phyloP scores from a whole-genome alignment of 2,329 filamentous ascomycete genomes.

The Fusarium tupiense region DNA sequence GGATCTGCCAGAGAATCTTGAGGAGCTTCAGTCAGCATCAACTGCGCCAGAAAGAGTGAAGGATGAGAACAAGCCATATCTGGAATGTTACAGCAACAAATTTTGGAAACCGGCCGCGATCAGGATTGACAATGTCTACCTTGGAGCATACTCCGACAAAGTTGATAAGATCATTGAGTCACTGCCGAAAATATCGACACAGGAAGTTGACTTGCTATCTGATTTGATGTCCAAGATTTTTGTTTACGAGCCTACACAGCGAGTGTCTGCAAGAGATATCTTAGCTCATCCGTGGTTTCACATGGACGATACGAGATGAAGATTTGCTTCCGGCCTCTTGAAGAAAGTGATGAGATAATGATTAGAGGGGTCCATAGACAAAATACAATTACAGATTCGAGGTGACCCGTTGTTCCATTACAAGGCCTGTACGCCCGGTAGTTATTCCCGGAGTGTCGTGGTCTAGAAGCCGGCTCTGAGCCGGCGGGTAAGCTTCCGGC shows the following conservation, averaged over 20 bases:
- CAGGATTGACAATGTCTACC: background rate
- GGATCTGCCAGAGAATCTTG: background rate
- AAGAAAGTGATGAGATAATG: accelerated
- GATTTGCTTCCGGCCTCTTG: accelerated
- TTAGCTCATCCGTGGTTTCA: constrained; percentile 19
- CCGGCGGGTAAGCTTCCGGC: constrained; percentile 14
- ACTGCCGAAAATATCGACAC: constrained; percentile 3
- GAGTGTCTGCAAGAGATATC: background rate
- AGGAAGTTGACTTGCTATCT: constrained; percentile 13
- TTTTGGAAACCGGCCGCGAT: constrained; percentile 23
- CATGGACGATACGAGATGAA: background rate
- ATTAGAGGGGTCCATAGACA: background rate
- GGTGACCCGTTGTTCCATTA: background rate
- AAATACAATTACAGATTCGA: background rate
- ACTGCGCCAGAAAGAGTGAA: background rate
- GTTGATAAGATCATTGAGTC: constrained; percentile 4
- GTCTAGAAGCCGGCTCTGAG: constrained; percentile 14
- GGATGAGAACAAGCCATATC: constrained; percentile 2
- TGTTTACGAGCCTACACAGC: constrained; percentile 16
- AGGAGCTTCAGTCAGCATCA: background rate
- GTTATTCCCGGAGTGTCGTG: background rate
- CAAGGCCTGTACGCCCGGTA: background rate
- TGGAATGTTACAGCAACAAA: constrained; percentile 1
- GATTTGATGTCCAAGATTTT: constrained; percentile 17
- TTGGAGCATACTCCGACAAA: constrained; percentile 10